Evolutionary conservation across 331 rosid genomes (phyloP), one percentile per base, ranked within the genome.

Genomic region (Spiraea crenata): DNA sequence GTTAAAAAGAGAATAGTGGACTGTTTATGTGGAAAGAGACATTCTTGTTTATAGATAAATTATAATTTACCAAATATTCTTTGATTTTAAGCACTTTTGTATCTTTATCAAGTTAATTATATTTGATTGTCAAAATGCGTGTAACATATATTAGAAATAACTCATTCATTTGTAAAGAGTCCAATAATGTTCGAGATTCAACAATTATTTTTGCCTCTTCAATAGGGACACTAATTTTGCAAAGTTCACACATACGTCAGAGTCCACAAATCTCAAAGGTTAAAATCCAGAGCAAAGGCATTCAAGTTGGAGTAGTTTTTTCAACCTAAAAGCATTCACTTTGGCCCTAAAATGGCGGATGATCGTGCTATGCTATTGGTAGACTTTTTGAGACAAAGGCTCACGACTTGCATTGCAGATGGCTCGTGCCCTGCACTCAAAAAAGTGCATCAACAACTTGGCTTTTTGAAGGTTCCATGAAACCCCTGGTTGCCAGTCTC

Each of bases 361-460:
- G 7, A 17, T 31, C 6, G 4, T 5, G 54, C 8, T 58, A 2
- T 25, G 31, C 31, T 25, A 8, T 57, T 10, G 44, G 3, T 37
- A 7, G 64, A 14, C 64, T 58, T 48, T 13, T 48, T 6, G 48
- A 34, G 34, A 16, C 2, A 34, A n/a, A 19, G 57, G 9, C 12
- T 66, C 45, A 49, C 15, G 31, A 47, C 46, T 12, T 6, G 42
- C 44, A 6, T 59, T 45, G 39, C 25, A n/a, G 38, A 37, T 50
- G n/a, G 48, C 57, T 37, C 60, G n/a, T 67, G 39, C 39, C 72
- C 16, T 51, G n/a, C 49, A 51, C n/a, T 10, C 46, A 19, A 63
- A 20, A 47, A 12, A 65, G n/a, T 9, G 57, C 17, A 38, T 31
- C 10, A 35, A 5, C 35, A 45, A n/a, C 13, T 44, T 31, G 15